Percentiles rank a stretch among this genome's conserved stretches.
phyloP scores from a whole-genome alignment of 108 stramenopile genomes.

The Cyclotella choctawhatcheeana region DNA sequence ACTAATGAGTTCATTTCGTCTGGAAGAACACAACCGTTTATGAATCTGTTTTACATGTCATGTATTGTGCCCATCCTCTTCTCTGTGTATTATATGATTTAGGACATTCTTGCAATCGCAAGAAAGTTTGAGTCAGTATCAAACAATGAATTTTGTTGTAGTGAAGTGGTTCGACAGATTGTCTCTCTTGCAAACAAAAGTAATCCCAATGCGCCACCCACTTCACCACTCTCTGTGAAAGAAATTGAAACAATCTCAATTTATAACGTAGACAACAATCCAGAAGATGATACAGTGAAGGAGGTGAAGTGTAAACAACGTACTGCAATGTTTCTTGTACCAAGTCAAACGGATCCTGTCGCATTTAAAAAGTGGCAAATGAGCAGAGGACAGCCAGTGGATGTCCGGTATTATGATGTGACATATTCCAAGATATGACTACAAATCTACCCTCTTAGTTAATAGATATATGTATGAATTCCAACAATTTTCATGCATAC shows the following conservation, averaged over 20 bases:
- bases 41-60: no score
- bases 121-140: slow-evolving; percentile 63
- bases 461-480: background rate
- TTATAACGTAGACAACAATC: slow-evolving; percentile 46
- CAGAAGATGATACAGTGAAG: slow-evolving; percentile 25
- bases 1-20: no score
- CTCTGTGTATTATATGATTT: background rate
- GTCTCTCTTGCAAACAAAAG: slow-evolving; percentile 49
- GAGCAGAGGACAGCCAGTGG: slow-evolving; percentile 70
- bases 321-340: slow-evolving; percentile 77
- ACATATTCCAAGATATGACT: slow-evolving; percentile 49
- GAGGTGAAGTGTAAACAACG: slow-evolving; percentile 71
- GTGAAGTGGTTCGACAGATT: slow-evolving; percentile 83
- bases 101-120: slow-evolving; percentile 71
- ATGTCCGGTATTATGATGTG: slow-evolving; percentile 83
- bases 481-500: slow-evolving; percentile 41
- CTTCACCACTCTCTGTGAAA: slow-evolving; percentile 58
- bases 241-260: slow-evolving; percentile 86
- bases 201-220: slow-evolving; percentile 17
- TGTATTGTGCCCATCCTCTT: background rate
- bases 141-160: slow-evolving; percentile 66
- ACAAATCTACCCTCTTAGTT: background rate
- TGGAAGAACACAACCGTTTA: no score
- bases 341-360: slow-evolving; percentile 72
- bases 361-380: slow-evolving; percentile 78